Evolutionary conservation across 768 basidiomycete species (phyloP).

Genomic region (Lactarius evosmus): DNA sequence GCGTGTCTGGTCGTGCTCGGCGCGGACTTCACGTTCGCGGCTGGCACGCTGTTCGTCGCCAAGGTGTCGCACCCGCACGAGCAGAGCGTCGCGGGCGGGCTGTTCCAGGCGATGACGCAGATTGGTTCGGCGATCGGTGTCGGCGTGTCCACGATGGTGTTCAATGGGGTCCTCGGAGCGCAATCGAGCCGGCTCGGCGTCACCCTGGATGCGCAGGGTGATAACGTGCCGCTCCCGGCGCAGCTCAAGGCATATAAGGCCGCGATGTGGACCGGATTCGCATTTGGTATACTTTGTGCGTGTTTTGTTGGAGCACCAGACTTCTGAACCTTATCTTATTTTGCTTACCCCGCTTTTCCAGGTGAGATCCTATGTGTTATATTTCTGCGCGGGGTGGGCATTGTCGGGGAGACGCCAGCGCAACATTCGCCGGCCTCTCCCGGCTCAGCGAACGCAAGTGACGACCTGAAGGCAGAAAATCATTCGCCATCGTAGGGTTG

Average conservation of each 20-base stretch:
- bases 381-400: conserved; percentile 39
- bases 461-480: not conserved
- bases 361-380: conserved; percentile 17
- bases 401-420: conserved; percentile 39
- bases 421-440: not conserved
- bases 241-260: conserved; percentile 54
- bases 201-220: conserved; percentile 30
- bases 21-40: conserved; percentile 72
- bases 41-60: conserved; percentile 72
- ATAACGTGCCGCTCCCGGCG: conserved; percentile 37
- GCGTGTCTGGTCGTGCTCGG: conserved; percentile 65
- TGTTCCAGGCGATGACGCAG: conserved; percentile 82
- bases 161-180: conserved; percentile 46
- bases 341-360: conserved; percentile 4
- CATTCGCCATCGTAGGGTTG: not conserved
- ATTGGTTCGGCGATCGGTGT: conserved; percentile 68
- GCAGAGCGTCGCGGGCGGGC: conserved; percentile 69
- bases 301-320: conserved; percentile 3
- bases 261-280: conserved; percentile 65
- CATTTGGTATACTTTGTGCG: conserved; percentile 59
- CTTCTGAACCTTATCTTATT: not conserved
- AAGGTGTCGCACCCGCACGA: conserved; percentile 64
- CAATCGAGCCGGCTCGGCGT: conserved; percentile 37
- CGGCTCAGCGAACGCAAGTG: not conserved
- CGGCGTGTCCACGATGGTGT: conserved; percentile 71